A percentile compares a stretch with the other conserved stretches of the same genome.
Conservation (phyloP, 2,329 filamentous ascomycete species). For the Penicillium sp. region DNA sequence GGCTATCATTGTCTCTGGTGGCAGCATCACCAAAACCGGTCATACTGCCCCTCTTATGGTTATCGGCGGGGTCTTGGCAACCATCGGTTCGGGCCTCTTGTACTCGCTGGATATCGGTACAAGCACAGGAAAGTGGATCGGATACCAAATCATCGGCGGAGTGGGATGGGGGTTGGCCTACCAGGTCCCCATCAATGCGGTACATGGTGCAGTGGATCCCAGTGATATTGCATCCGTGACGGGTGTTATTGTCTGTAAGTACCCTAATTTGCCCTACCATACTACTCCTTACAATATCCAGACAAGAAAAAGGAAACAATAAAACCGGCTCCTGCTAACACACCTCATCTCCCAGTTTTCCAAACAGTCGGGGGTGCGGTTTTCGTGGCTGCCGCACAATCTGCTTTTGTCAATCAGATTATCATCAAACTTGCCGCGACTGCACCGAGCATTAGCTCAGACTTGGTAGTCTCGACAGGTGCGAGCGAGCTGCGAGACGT, state of each 20-base stretch:
- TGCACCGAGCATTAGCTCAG: slow-evolving; percentile 5
- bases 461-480: slow-evolving; percentile 12
- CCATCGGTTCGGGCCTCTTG: slow-evolving; percentile 38
- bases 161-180: slow-evolving; percentile 25
- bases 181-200: slow-evolving; percentile 14
- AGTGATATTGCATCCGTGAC: slow-evolving; percentile 4
- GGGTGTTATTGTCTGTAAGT: not conserved
- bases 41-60: slow-evolving; percentile 33
- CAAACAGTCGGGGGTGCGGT: slow-evolving; percentile 11
- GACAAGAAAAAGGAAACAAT: too few relatives aligned
- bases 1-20: slow-evolving; percentile 34
- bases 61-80: slow-evolving; percentile 31
- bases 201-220: not conserved
- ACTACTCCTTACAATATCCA: too few relatives aligned
- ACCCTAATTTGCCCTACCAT: too few relatives aligned
- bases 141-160: slow-evolving; percentile 28
- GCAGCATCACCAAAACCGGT: slow-evolving; percentile 31
- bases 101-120: slow-evolving; percentile 36
- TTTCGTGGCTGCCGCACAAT: slow-evolving; percentile 12
- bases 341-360: not conserved
- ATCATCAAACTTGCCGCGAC: slow-evolving; percentile 5
- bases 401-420: slow-evolving; percentile 13
- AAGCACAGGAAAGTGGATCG: slow-evolving; percentile 26
- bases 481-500: slow-evolving; percentile 32
- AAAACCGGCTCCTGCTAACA: not conserved